Percentiles rank a stretch among this genome's conserved stretches.
These are phyloP conservation scores for Aspergillus kassunensis DNA, from an alignment of 495 filamentous ascomycete genomes.

Conservation along the genomic window DNA sequence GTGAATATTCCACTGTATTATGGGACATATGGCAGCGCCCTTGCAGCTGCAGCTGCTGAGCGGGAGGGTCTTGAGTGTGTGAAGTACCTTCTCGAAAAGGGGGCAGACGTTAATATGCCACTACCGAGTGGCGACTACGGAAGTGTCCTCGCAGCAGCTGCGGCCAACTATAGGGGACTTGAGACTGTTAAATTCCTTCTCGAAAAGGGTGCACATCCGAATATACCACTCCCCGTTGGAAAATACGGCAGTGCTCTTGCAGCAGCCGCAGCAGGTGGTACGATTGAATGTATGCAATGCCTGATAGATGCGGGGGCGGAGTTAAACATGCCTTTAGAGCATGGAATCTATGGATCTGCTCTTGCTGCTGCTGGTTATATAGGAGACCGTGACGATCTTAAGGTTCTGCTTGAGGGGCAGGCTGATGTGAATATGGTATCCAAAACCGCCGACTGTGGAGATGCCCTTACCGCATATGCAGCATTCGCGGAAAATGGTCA, in stretches of 20 bases:
- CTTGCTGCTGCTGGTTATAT: not conserved
- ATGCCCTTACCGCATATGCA: too few species aligned
- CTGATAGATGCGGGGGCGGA: not conserved
- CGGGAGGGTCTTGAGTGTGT: slow-evolving; percentile 9
- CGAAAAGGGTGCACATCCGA: too few species aligned
- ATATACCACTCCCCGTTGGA: too few species aligned
- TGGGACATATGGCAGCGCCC: slow-evolving; percentile 15
- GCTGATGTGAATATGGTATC: too few species aligned
- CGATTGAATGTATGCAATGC: not conserved
- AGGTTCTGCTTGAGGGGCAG: too few species aligned
- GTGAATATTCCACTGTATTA: slow-evolving; percentile 19
- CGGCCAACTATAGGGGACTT: too few species aligned
- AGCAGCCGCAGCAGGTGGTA: not conserved
- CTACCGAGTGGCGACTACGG: slow-evolving; percentile 3
- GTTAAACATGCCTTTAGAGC: not conserved
- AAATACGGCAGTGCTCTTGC: not conserved
- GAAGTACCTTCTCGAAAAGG: slow-evolving; percentile 19
- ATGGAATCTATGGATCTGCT: not conserved
- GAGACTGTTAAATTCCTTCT: too few species aligned
- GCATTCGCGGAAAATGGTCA: too few species aligned
- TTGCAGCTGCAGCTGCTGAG: slow-evolving; percentile 22
- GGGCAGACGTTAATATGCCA: slow-evolving; percentile 25
- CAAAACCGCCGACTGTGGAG: too few species aligned
- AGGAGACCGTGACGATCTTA: too few species aligned
- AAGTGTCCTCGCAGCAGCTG: not conserved